Evolutionary conservation across 441 rosid genomes (phyloP).

Genomic region (Erodium texanum): DNA sequence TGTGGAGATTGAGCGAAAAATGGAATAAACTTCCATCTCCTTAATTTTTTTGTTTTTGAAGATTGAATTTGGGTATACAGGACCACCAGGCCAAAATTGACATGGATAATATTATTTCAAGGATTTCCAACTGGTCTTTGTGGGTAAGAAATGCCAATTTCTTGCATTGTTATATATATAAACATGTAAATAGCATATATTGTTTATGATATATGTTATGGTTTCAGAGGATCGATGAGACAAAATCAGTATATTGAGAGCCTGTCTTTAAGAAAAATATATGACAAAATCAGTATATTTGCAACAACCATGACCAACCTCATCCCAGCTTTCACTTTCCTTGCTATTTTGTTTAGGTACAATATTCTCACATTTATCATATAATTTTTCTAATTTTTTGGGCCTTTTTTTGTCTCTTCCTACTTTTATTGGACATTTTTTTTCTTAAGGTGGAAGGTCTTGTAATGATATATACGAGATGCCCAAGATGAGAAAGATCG

Average conservation of each 20-base stretch:
- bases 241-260: slow-evolving; percentile 34
- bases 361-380: too few species aligned
- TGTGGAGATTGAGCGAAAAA: too few species aligned
- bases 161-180: too few species aligned
- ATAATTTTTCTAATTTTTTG: too few species aligned
- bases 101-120: slow-evolving; percentile 20
- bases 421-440: too few species aligned
- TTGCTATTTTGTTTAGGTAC: slow-evolving; percentile 38
- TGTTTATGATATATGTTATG: background rate
- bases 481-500: too few species aligned
- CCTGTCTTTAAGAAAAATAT: slow-evolving; percentile 36
- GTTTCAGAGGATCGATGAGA: slow-evolving; percentile 33
- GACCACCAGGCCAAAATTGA: slow-evolving; percentile 22
- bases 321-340: slow-evolving; percentile 36
- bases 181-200: too few species aligned
- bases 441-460: too few species aligned
- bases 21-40: too few species aligned
- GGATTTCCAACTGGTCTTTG: slow-evolving; percentile 24
- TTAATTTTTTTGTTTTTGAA: background rate
- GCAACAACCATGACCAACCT: slow-evolving; percentile 37
- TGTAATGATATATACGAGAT: too few species aligned
- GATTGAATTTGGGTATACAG: background rate
- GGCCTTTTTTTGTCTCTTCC: too few species aligned
- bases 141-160: slow-evolving; percentile 18
- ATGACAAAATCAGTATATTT: too few species aligned